Base-by-base conservation (phyloP, 345 rosid species). In the Eutrema heterophyllum region DNA sequence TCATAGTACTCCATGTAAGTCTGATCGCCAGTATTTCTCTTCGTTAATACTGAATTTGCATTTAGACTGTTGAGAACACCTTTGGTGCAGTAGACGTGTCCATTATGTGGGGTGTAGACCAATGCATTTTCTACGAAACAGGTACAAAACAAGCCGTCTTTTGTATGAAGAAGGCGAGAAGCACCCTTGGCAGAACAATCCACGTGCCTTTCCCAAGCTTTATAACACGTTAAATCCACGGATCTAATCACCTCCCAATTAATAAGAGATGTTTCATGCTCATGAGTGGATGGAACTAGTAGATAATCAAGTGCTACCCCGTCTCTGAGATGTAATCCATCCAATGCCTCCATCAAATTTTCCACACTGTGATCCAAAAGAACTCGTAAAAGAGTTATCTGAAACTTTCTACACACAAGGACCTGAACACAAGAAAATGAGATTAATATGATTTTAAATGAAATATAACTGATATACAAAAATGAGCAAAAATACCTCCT, bases 81-180 rank as follows among this genome's bases (percentile, higher is more conserved):
- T 3, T 69, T 67, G 33, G 88, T 77, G 72, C 86, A 89, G 74
- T 92, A 95, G 15, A 86, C 16, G 0, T 41, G 56, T 48, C 86
- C 89, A 49, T 79, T 95, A 64, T 95, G 97, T 4, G 99, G 97
- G 1, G 99, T 87, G 78, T 13, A 83, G 26, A 90, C 89, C 80
- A 95, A 67, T 10, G 92, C 88, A 71, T 90, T 77, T 71, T 77
- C 66, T 64, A 88, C 70, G 60, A 39, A 38, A 73, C 97, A 88
- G 13, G 78, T 33, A 76, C 90, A 88, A 48, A 79, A 70, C 6
- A 26, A 70, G 49, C 92, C 95, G 30, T 68, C 73, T 78, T 82
- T 83, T 41, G 93, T 85, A 49, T 70, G 82, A 26, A 91, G 46
- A 59, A 51, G 9, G 66, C 55, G 66, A 67, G 76, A 78, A 77